phyloP scores from a whole-genome alignment of 2,329 filamentous ascomycete species.

The Didymella pinodella region DNA sequence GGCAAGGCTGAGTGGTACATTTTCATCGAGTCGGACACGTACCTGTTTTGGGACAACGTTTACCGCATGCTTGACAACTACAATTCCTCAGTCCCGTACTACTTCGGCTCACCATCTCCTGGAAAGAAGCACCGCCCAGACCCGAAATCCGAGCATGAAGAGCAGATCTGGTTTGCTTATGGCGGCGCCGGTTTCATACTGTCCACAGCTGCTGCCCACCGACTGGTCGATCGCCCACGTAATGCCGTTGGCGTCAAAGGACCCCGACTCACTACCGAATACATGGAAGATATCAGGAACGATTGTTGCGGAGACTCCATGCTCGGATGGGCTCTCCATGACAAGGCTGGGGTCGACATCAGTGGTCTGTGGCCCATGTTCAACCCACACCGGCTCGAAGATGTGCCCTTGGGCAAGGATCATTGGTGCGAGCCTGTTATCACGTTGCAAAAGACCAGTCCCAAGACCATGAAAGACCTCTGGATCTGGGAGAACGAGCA shows the following conservation, averaged over 20 bases:
- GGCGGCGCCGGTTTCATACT: slow-evolving; percentile 50
- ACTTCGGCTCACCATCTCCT: slow-evolving; percentile 42
- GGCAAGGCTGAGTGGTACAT: slow-evolving; percentile 30
- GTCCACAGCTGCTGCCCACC: slow-evolving; percentile 58
- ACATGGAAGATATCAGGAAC: slow-evolving; percentile 20
- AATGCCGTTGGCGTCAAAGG: slow-evolving; percentile 26
- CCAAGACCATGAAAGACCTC: slow-evolving; percentile 54
- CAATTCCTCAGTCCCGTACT: slow-evolving; percentile 39
- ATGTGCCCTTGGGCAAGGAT: slow-evolving; percentile 41
- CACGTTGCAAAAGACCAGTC: slow-evolving; percentile 40
- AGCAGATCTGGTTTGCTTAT: slow-evolving; percentile 48
- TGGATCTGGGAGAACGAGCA: slow-evolving; percentile 52
- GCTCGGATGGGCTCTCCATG: slow-evolving; percentile 32
- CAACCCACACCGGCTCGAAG: slow-evolving; percentile 48
- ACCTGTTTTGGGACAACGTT: slow-evolving; percentile 37
- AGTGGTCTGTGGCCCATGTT: slow-evolving; percentile 50
- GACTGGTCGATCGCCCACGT: slow-evolving; percentile 47
- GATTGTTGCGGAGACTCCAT: slow-evolving; percentile 52
- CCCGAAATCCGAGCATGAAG: slow-evolving; percentile 42
- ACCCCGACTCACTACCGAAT: slow-evolving; percentile 22
- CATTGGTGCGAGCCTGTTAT: slow-evolving; percentile 52
- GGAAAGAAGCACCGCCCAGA: slow-evolving; percentile 27
- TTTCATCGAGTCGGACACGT: slow-evolving; percentile 35
- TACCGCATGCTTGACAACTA: slow-evolving; percentile 44
- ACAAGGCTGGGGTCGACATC: slow-evolving; percentile 30